These are phyloP conservation scores for Cyberlindnera maritima DNA, from an alignment of 805 yeast species.

Conservation along the genomic window DNA sequence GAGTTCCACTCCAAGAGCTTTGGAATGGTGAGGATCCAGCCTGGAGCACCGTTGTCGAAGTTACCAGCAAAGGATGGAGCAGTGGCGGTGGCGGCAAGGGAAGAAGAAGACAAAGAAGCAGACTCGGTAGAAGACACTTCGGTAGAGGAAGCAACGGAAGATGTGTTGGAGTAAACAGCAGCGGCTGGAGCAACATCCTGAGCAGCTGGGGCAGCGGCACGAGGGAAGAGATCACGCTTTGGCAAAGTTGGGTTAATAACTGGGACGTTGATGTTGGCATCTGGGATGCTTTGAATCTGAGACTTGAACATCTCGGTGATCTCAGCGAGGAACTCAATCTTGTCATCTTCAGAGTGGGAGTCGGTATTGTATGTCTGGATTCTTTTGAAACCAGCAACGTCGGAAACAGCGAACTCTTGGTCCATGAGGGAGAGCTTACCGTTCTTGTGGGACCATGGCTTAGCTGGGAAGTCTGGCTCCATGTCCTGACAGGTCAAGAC, in stretches of 20 bases:
- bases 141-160: neutral
- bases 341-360: neutral
- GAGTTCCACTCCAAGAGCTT: neutral
- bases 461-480: neutral
- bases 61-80: neutral
- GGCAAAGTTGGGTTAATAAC: neutral
- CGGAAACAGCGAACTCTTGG: neutral
- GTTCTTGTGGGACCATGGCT: neutral
- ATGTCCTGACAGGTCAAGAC: neutral
- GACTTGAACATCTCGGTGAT: neutral
- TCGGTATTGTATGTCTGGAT: neutral
- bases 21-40: neutral
- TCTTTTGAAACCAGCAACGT: neutral
- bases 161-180: neutral
- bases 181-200: neutral
- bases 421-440: neutral
- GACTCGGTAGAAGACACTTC: neutral
- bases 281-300: neutral
- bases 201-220: constrained; percentile 2
- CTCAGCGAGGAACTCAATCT: constrained; percentile 1
- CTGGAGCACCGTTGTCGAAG: neutral
- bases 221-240: constrained; percentile 1
- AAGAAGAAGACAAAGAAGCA: neutral
- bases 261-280: neutral
- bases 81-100: neutral